Evolutionary conservation across 2,329 filamentous ascomycete species (phyloP), one percentile per base, ranked within the genome.

Genomic region (Venturia nashicola): DNA sequence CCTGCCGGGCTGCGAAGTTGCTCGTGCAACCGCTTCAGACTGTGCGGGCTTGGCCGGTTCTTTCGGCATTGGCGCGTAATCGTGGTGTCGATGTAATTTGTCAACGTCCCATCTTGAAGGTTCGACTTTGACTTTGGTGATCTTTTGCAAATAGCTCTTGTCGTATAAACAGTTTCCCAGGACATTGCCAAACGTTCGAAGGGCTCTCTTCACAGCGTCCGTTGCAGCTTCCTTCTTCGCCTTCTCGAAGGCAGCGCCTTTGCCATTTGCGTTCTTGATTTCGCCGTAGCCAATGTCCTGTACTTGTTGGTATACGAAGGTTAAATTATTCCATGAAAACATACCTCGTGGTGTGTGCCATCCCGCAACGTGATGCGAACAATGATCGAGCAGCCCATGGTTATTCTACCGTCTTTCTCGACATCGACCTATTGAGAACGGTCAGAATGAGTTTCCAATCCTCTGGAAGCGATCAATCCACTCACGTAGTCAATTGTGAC

Each of bases 161-260:
- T 99, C 94, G 76, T 99, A 97, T 65, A 99, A 86, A 79, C 94
- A 99, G 73, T 97, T 99, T n/a, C 94, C 94, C 63, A 99, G 80
- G 18, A 97, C 88, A 70, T 97, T 97, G 65, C 94, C 94, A 75
- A 99, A 99, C 67, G 86, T 97, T 65, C 93, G 83, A 70, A 99
- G 73, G 1, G 94, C 86, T 68, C 94, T 83, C 76, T 99, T 99
- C 72, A 99, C 73, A 1, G 86, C 94, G 76, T 99, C 94, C 11
- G 95, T 97, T 2, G 91, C 95, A 8, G 91, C 95, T 78, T 97
- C 92, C 74, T 99, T 99, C 79, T 97, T 99, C 0, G 94, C 92
- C 76, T 99, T 99, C 74, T 99, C 94, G 71, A 97, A 99, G 0
- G 93, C 94, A 61, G 90, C 88, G 3, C 92, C 93, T 77, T 99